Evolutionary conservation across 2,329 filamentous ascomycete species (phyloP), one percentile per base, ranked within the genome.

Genomic region (Sphaerulina musiva): DNA sequence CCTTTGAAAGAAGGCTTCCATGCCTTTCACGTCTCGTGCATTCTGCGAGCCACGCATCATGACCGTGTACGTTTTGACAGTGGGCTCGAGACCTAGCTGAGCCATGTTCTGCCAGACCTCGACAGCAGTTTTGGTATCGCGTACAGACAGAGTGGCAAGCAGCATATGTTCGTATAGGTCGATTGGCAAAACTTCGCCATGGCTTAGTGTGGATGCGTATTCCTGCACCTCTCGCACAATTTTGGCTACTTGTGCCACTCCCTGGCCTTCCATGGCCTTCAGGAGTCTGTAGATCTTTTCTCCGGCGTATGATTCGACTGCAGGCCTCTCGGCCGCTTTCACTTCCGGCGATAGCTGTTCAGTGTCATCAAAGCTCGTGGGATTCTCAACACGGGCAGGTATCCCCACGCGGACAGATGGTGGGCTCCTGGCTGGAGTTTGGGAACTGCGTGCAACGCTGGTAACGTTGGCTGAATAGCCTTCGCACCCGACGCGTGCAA

Each of bases 21-120:
- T 74, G 20, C 78, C 81, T n/a, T 73, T 68, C 0, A 75, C 60
- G 62, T 89, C 83, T 51, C 76, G 76, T 47, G 80, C 76, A 47
- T 75, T 76, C 64, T 79, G 80, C 70, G 84, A 89, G 1, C 87
- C 87, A 53, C 81, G 77, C 60, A 93, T 80, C 79, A 93, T 86
- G 42, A 80, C 74, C 39, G 83, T 85, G 80, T 86, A 93, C 0
- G 87, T 85, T 61, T 74, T 78, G 51, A 85, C 63, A 6, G 78
- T 83, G 11, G 87, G 84, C 53, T 73, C 68, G 31, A 85, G 66
- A 1, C 79, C 80, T 48, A 79, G 69, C 42, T 71, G 66, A 11
- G 78, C 65, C 76, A 82, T 80, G 55, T 75, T 68, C 53, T 81
- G 80, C 80, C 80, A 83, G 2, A 81, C 72, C 29, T 77, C 70